Conservation (phyloP, 345 rosid species). For the Psidium guajava region DNA sequence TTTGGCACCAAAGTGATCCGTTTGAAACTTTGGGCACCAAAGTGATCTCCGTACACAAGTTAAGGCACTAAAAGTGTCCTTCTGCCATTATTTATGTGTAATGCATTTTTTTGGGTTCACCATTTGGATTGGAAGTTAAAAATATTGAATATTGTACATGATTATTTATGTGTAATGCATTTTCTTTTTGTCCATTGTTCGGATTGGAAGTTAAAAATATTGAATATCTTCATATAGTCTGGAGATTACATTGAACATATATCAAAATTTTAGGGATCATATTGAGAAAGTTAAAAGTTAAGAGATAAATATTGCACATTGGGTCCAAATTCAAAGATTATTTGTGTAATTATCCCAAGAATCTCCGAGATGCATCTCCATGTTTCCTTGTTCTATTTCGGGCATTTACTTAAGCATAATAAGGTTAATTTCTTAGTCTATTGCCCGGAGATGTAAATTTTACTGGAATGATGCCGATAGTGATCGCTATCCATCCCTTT, state of each 20-base stretch:
- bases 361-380: neutral
- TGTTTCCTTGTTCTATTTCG: neutral
- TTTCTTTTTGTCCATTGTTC: neutral
- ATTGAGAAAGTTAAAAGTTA: neutral
- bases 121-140: neutral
- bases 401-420: neutral
- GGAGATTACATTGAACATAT: rapidly evolving
- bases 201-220: neutral
- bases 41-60: no score
- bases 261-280: rapidly evolving
- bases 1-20: no score
- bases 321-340: rapidly evolving
- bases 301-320: rapidly evolving
- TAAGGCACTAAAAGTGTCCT: no score
- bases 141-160: neutral
- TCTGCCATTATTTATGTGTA: no score
- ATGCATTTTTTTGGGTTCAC: neutral
- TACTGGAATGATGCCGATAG: neutral
- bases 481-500: neutral
- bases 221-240: neutral
- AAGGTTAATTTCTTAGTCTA: neutral
- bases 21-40: no score
- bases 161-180: neutral
- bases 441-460: neutral
- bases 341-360: neutral